Percentiles rank a stretch among this genome's conserved stretches.
These are phyloP conservation scores for Capsicum baccatum DNA, from an alignment of 257 asterid species.

Conservation along the genomic window DNA sequence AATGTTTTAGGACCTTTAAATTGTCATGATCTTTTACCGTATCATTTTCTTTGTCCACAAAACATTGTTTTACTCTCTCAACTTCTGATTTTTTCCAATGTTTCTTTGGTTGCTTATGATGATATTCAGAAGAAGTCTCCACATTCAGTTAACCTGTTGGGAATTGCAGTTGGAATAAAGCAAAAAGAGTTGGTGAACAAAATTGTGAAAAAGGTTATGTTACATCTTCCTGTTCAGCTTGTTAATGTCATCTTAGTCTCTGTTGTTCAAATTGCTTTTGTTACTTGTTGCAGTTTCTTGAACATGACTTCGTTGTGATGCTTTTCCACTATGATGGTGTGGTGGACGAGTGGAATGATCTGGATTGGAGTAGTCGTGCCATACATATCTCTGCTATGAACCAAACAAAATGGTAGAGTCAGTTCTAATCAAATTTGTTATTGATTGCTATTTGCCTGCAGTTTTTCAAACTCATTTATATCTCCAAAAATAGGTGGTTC, in stretches of 20 bases:
- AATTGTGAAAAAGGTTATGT: constrained; percentile 69
- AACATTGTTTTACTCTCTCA: neutral
- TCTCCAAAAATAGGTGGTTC: constrained; percentile 70
- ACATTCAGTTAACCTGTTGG: constrained; percentile 56
- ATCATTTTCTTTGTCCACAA: neutral
- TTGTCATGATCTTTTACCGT: neutral
- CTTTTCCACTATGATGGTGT: constrained; percentile 86
- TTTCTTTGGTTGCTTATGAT: constrained; percentile 24
- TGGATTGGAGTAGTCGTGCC: constrained; percentile 65
- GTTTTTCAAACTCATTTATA: neutral
- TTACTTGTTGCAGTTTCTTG: constrained; percentile 63
- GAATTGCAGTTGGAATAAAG: constrained; percentile 78
- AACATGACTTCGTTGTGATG: constrained; percentile 64
- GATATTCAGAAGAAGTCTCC: constrained; percentile 50
- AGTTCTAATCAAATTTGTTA: neutral
- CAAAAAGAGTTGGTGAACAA: constrained; percentile 63
- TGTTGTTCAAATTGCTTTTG: neutral
- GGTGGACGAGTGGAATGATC: constrained; percentile 70
- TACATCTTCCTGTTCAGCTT: constrained; percentile 18
- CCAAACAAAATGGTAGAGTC: constrained; percentile 80
- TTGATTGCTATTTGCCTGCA: neutral
- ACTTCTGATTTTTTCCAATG: neutral
- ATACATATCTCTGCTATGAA: constrained; percentile 73
- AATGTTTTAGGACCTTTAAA: neutral
- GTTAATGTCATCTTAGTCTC: neutral